Conservation (phyloP, 805 yeast genomes). For the Scheffersomyces coipomensis region DNA sequence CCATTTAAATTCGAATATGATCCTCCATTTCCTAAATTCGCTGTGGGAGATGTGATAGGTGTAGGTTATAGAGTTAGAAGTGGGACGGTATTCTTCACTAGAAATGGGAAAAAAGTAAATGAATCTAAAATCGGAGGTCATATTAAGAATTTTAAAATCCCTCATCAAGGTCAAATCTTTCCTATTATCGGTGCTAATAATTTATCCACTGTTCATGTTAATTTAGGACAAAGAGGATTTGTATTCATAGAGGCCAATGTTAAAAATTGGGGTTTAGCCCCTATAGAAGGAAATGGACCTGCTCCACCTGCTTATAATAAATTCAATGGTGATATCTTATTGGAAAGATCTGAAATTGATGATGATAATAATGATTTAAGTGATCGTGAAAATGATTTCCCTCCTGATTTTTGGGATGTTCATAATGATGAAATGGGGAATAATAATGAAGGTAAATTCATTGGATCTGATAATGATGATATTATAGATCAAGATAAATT, state of each 20-base stretch:
- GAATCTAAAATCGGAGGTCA: constrained; percentile 85
- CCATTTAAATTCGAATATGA: constrained; percentile 57
- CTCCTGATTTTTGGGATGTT: constrained; percentile 55
- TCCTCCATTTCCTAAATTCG: constrained; percentile 54
- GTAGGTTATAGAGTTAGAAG: constrained; percentile 81
- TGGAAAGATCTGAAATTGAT: constrained; percentile 62
- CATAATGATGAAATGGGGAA: constrained; percentile 11
- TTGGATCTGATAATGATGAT: constrained; percentile 9
- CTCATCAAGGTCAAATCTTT: constrained; percentile 56
- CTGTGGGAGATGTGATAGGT: constrained; percentile 90
- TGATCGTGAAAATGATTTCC: constrained; percentile 48
- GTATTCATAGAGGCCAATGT: constrained; percentile 92
- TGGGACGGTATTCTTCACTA: constrained; percentile 88
- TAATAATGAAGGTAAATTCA: constrained; percentile 9
- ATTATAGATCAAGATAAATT: constrained; percentile 25
- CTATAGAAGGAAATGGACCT: constrained; percentile 78
- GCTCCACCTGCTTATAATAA: constrained; percentile 93
- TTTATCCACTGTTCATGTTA: constrained; percentile 80
- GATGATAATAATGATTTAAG: constrained; percentile 45
- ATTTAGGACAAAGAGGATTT: constrained; percentile 85
- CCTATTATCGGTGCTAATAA: constrained; percentile 91
- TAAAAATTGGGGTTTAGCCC: constrained; percentile 95
- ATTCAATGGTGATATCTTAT: constrained; percentile 71
- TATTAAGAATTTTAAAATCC: constrained; percentile 63
- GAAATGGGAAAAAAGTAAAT: constrained; percentile 86